Evolutionary conservation across 2,329 filamentous ascomycete genomes (phyloP), one percentile per base, ranked within the genome.

Genomic region (Hymenoscyphus infarciens): DNA sequence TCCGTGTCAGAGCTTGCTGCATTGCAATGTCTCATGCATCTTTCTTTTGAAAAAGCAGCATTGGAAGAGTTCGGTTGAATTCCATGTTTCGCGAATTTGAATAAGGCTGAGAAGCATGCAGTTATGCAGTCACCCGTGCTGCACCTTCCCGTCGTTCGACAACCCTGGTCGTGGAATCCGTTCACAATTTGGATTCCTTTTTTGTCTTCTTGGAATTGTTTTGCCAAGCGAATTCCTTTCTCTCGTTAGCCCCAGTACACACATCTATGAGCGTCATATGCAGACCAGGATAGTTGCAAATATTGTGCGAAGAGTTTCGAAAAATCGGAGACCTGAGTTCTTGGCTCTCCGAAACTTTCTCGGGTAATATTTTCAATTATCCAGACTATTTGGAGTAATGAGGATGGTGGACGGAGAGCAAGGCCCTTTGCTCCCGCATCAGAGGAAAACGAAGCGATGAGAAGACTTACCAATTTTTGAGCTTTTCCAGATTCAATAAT

Each of bases 401-500:
- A 10, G 42, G 19, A n/a, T 19, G 19, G 10, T 45, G 19, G 10
- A 49, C 42, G n/a, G 7, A 11, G 42, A 10, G 42, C 2, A 45
- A 6, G 6, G 19, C 29, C 13, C 16, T 27, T 27, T 27, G 25
- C 25, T 27, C 16, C 16, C 10, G 38, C 38, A 39, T 15, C 38
- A 13, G 16, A 13, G 16, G 4, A 39, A 39, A 15, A 39, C 38
- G 13, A 39, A 39, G 13, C 11, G 10, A 22, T 10, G 42, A 54
- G 39, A 59, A 10, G n/a, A 67, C 69, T 68, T 64, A 70, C 72
- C 63, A 73, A 61, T 62, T 77, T 77, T 70, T 78, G 77, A 57
- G 76, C 77, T 62, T 77, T 75, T 0, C 80, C 80, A 33, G 80
- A 77, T 68, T 84, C 81, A 63, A 85, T 80, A 53, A 84, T 77